Base-by-base conservation (phyloP, 2,329 filamentous ascomycete genomes). In the Microdochium trichocladiopsis region DNA sequence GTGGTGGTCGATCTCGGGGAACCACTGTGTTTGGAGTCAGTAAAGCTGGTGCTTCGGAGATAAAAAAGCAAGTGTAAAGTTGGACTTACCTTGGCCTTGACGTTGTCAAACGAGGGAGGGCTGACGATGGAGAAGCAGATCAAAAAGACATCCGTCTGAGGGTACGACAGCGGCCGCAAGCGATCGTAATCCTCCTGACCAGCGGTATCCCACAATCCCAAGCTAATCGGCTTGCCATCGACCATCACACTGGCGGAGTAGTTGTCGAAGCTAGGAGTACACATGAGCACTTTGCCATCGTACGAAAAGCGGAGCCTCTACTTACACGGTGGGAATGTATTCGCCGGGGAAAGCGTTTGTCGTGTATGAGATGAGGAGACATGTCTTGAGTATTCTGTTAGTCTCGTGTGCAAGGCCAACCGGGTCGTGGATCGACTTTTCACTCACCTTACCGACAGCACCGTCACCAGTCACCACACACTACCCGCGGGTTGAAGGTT, bases 291-390 rank as follows among this genome's bases (percentile, higher is more conserved):
- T 45, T 16, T 22, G 41, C n/a, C 6, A 11, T 21, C 6, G 16
- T 9, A 18, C 41, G 12, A 45, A 2, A 22, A 8, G 18, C 12
- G 5, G 31, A 22, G 24, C 47, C 37, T 25, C 31, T 47, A 79
- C 87, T 72, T 76, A 94, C 88, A 99, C 94, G 64, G 94, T 99
- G 61, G 94, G 94, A 63, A 99, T 97, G 74, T 99, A 99, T 80
- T 99, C 94, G 72, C 94, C 94, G n/a, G 94, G 94, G 72, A 99
- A 99, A 60, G 94, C 94, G 77, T 97, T 99, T 58, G 94, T 99
- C 58, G 94, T 97, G 77, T 99, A 99, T 51, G 93, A 97, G 70
- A 99, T 99, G 65, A 99, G 86, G 55, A 99, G 86, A 79, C 94
- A 99, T 80, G 94, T 99, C 93, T 96, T 56, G 41, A 50, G 51